Evolutionary conservation across 2,329 filamentous ascomycete species (phyloP).

Genomic region (Aspergillus jensenii): DNA sequence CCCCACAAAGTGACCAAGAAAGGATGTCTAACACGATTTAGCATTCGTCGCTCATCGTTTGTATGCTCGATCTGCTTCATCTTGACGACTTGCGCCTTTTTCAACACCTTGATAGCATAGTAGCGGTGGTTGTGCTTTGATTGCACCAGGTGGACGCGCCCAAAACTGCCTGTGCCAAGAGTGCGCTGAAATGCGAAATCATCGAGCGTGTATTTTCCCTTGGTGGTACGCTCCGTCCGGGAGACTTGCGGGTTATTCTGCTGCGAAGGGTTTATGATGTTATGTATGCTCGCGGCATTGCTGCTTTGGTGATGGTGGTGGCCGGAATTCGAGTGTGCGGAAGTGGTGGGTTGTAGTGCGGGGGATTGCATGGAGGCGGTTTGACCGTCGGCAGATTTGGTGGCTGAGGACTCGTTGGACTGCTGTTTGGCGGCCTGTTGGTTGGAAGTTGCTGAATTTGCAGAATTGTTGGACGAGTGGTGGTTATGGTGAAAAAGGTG

Average conservation of each 20-base stretch:
- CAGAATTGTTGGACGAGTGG: slow-evolving; percentile 13
- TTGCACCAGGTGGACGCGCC: slow-evolving; percentile 92
- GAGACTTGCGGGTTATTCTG: slow-evolving; percentile 28
- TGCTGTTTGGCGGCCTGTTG: slow-evolving; percentile 15
- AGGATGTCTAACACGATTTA: slow-evolving; percentile 94
- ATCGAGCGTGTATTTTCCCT: slow-evolving; percentile 91
- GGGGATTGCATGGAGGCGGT: slow-evolving; percentile 39
- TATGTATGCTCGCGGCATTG: slow-evolving; percentile 77
- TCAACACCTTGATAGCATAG: slow-evolving; percentile 97
- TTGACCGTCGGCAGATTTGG: slow-evolving; percentile 23
- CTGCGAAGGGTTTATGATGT: slow-evolving; percentile 71
- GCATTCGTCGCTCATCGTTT: slow-evolving; percentile 94
- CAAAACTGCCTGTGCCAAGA: slow-evolving; percentile 94
- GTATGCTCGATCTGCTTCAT: slow-evolving; percentile 99
- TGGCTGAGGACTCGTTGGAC: slow-evolving; percentile 19
- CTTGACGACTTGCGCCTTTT: slow-evolving; percentile 97
- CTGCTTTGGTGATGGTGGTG: slow-evolving; percentile 44
- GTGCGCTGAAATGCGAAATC: slow-evolving; percentile 92
- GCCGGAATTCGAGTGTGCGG: slow-evolving; percentile 27
- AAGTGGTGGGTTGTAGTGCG: slow-evolving; percentile 33
- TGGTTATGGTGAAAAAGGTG: slow-evolving; percentile 27
- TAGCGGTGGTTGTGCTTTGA: slow-evolving; percentile 97
- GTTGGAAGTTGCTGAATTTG: slow-evolving; percentile 2
- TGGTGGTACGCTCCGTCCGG: slow-evolving; percentile 64
- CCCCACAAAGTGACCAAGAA: slow-evolving; percentile 98